phyloP scores from a whole-genome alignment of 495 filamentous ascomycete species.

The Podospora pseudocomata region DNA sequence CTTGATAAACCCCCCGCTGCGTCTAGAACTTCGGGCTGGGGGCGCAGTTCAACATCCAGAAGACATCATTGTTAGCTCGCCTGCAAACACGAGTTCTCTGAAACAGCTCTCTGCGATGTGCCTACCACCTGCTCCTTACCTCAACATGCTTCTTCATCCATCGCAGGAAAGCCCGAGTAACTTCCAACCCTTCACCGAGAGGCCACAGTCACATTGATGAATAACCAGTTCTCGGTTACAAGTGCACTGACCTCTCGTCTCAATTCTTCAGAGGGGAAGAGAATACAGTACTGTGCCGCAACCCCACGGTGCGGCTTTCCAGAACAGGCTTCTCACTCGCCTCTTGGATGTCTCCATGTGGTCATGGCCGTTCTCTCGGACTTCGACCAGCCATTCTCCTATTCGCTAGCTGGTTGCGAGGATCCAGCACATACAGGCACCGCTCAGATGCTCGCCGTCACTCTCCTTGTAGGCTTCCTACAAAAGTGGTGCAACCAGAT shows the following conservation, averaged over 20 bases:
- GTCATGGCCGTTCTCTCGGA: background rate
- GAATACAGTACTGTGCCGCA: background rate
- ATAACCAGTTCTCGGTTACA: background rate
- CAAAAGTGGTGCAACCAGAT: background rate
- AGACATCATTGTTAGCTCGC: background rate
- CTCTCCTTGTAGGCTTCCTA: background rate
- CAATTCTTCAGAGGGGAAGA: background rate
- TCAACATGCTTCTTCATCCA: background rate
- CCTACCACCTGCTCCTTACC: conserved; percentile 3
- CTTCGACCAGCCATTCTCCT: background rate
- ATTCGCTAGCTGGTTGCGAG: background rate
- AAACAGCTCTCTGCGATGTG: conserved; percentile 1
- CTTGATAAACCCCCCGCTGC: background rate
- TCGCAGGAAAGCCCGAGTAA: background rate
- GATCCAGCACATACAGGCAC: background rate
- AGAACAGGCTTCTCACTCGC: background rate
- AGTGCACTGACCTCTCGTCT: background rate
- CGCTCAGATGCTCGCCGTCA: background rate
- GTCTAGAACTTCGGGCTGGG: background rate
- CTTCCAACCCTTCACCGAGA: background rate
- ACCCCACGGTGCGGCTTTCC: conserved; percentile 5
- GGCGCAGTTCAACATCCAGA: background rate
- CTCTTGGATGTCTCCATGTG: no score
- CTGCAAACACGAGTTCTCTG: background rate
- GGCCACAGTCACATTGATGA: no score